A percentile compares a stretch with the other conserved stretches of the same genome.
phyloP scores from a whole-genome alignment of 164 flowering plant genomes.

The Chimonanthus praecox region DNA sequence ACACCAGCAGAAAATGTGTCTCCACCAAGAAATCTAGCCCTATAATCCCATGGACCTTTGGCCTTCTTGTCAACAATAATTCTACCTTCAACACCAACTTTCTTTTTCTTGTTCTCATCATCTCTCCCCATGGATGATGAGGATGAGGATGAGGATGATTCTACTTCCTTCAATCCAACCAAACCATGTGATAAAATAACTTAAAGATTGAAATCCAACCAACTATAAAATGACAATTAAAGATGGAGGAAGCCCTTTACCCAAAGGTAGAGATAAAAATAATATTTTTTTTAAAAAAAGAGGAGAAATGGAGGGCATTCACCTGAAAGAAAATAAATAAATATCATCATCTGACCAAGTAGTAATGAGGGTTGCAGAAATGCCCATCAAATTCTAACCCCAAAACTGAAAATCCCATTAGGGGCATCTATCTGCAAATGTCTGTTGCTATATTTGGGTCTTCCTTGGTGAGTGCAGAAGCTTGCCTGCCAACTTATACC shows the following conservation, averaged over 20 bases:
- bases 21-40: not conserved
- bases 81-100: not conserved
- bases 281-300: too few relatives aligned
- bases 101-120: slow-evolving; percentile 1
- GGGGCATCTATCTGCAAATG: slow-evolving; percentile 11
- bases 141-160: not conserved
- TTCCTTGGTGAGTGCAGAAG: slow-evolving; percentile 9
- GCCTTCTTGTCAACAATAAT: not conserved
- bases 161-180: slow-evolving; percentile 1
- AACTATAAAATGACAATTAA: not conserved
- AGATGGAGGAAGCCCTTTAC: not conserved
- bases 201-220: not conserved
- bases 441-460: slow-evolving; percentile 4
- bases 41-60: slow-evolving; percentile 5
- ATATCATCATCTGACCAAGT: slow-evolving; percentile 3
- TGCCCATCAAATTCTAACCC: slow-evolving; percentile 14
- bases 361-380: slow-evolving; percentile 12
- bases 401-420: slow-evolving; percentile 11
- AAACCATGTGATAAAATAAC: not conserved
- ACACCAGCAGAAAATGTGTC: not conserved
- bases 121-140: slow-evolving; percentile 10
- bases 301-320: not conserved
- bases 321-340: not conserved
- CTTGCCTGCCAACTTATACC: slow-evolving; percentile 12
- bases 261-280: too few relatives aligned